Evolutionary conservation across 2,329 filamentous ascomycete genomes (phyloP).

Genomic region (Aciculosporium take): DNA sequence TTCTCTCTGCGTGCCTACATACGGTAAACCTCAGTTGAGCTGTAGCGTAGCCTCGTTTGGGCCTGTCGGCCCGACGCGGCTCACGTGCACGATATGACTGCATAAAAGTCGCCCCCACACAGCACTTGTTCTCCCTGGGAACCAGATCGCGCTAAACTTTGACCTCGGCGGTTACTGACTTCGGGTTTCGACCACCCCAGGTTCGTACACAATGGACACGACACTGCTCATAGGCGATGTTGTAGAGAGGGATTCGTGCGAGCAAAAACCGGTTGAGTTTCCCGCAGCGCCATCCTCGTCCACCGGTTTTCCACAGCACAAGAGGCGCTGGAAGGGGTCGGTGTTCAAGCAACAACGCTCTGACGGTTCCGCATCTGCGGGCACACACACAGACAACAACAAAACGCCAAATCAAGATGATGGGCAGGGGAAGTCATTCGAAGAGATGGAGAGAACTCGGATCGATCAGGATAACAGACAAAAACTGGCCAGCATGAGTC

Average conservation of each 20-base stretch:
- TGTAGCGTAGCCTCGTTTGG: too few relatives aligned
- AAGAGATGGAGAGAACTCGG: slow-evolving; percentile 46
- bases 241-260: slow-evolving; percentile 52
- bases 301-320: slow-evolving; percentile 80
- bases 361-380: slow-evolving; percentile 8
- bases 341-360: slow-evolving; percentile 55
- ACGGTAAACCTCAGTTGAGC: too few relatives aligned
- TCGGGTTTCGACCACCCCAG: neutral
- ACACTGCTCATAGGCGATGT: slow-evolving; percentile 59
- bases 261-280: slow-evolving; percentile 46
- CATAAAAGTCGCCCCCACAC: neutral
- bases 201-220: slow-evolving; percentile 18
- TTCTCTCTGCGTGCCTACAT: too few relatives aligned
- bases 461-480: slow-evolving; percentile 77
- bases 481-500: slow-evolving; percentile 62
- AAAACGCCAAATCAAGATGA: neutral
- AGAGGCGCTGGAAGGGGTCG: slow-evolving; percentile 58
- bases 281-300: slow-evolving; percentile 30
- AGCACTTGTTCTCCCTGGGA: neutral
- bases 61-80: neutral
- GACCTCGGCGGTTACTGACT: neutral
- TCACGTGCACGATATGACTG: neutral
- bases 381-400: neutral
- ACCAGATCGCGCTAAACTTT: neutral
- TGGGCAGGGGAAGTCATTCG: slow-evolving; percentile 13